These are phyloP conservation scores for Starmera amethionina DNA, from an alignment of 805 yeast species.

Conservation along the genomic window DNA sequence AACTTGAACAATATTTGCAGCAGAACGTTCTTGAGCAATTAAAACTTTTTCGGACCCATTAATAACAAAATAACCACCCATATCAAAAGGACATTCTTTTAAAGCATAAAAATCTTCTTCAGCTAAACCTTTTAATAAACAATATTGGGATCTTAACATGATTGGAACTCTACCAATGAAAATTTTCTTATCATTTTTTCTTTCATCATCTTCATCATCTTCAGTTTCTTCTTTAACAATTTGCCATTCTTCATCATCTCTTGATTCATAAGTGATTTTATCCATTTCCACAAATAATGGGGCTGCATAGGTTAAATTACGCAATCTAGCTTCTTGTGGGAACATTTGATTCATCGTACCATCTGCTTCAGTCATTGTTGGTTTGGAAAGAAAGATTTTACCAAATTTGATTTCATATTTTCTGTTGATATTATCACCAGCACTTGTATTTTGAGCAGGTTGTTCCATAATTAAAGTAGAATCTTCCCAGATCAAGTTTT, in stretches of 20 bases:
- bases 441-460: constrained; percentile 95
- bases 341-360: constrained; percentile 99
- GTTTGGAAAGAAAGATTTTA: constrained; percentile 90
- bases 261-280: constrained; percentile 76
- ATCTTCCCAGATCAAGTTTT: constrained; percentile 94
- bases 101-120: constrained; percentile 92
- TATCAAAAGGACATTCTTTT: constrained; percentile 98
- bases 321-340: constrained; percentile 95
- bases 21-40: constrained; percentile 97
- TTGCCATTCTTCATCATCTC: constrained; percentile 68
- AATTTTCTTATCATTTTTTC: constrained; percentile 68
- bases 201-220: constrained; percentile 48
- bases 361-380: constrained; percentile 98
- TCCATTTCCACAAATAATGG: constrained; percentile 95
- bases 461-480: constrained; percentile 90
- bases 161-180: constrained; percentile 96
- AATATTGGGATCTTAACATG: constrained; percentile 93
- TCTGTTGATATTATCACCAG: constrained; percentile 80
- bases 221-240: constrained; percentile 39
- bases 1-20: constrained; percentile 97
- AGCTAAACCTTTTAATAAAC: constrained; percentile 81
- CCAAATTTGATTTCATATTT: constrained; percentile 97
- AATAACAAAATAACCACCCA: constrained; percentile 98
- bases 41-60: constrained; percentile 97
- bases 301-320: constrained; percentile 93